A percentile compares a stretch with the other conserved stretches of the same genome.
phyloP scores from a whole-genome alignment of 2,329 filamentous ascomycete genomes.

The Capronia epimyces region DNA sequence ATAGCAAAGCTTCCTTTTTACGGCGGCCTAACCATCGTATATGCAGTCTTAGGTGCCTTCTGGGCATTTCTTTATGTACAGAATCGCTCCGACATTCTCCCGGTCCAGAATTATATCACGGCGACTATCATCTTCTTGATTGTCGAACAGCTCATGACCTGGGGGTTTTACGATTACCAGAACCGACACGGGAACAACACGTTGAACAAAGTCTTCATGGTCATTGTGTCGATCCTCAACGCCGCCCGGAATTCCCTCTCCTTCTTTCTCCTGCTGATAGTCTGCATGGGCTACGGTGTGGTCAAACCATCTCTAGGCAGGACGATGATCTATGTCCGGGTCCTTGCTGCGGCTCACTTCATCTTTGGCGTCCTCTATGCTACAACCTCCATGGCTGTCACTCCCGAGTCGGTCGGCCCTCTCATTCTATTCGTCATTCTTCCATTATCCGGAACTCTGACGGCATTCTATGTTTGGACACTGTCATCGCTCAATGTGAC shows the following conservation, averaged over 20 bases:
- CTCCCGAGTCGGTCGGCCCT: constrained; percentile 81
- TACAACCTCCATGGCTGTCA: constrained; percentile 79
- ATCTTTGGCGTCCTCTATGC: constrained; percentile 84
- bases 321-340: constrained; percentile 90
- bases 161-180: constrained; percentile 97
- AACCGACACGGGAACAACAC: constrained; percentile 82
- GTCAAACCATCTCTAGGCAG: constrained; percentile 88
- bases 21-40: constrained; percentile 86
- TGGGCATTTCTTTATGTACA: constrained; percentile 97
- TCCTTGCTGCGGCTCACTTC: constrained; percentile 87
- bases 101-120: constrained; percentile 98
- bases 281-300: constrained; percentile 98
- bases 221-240: constrained; percentile 87
- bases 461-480: constrained; percentile 98
- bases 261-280: constrained; percentile 94
- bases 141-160: constrained; percentile 95
- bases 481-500: constrained; percentile 90
- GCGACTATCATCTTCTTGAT: constrained; percentile 92
- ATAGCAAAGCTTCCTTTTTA: constrained; percentile 98
- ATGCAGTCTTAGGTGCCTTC: constrained; percentile 77
- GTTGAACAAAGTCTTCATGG: constrained; percentile 77
- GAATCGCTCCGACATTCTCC: constrained; percentile 87
- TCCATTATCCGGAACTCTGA: constrained; percentile 83
- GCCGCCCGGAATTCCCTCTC: constrained; percentile 95
- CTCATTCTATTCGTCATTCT: constrained; percentile 89